Conservation (phyloP, 805 yeast genomes). For the Zygosaccharomyces rouxii region DNA sequence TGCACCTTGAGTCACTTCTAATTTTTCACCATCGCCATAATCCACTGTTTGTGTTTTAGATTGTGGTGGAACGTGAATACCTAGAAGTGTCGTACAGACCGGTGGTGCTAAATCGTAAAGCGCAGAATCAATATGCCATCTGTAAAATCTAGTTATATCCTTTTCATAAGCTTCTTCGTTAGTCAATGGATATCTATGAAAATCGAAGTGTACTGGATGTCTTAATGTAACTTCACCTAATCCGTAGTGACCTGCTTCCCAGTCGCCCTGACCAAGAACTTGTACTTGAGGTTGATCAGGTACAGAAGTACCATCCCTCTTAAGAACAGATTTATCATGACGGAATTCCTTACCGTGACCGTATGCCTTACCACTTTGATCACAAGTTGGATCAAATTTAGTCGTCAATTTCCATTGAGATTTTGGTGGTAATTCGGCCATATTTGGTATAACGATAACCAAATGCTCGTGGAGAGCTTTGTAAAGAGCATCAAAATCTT, state of each 20-base stretch:
- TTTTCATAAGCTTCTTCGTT: conserved; percentile 56
- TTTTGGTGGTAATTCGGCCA: conserved; percentile 61
- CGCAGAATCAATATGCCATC: conserved; percentile 95
- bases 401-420: conserved; percentile 75
- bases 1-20: conserved; percentile 75
- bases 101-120: conserved; percentile 84
- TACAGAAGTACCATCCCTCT: conserved; percentile 75
- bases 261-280: conserved; percentile 78
- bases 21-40: conserved; percentile 63
- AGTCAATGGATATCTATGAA: conserved; percentile 65
- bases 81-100: conserved; percentile 75
- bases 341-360: conserved; percentile 83
- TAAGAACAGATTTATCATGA: conserved; percentile 61
- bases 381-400: conserved; percentile 70
- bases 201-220: conserved; percentile 79
- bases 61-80: conserved; percentile 72
- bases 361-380: conserved; percentile 50
- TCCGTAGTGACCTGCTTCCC: conserved; percentile 57
- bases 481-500: conserved; percentile 57
- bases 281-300: conserved; percentile 87
- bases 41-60: conserved; percentile 58
- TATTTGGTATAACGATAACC: conserved; percentile 71
- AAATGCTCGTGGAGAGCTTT: conserved; percentile 64
- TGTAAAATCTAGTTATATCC: conserved; percentile 73
- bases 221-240: conserved; percentile 54